Evolutionary conservation across 2,329 filamentous ascomycete species (phyloP).

Genomic region (Penicillium sp.): DNA sequence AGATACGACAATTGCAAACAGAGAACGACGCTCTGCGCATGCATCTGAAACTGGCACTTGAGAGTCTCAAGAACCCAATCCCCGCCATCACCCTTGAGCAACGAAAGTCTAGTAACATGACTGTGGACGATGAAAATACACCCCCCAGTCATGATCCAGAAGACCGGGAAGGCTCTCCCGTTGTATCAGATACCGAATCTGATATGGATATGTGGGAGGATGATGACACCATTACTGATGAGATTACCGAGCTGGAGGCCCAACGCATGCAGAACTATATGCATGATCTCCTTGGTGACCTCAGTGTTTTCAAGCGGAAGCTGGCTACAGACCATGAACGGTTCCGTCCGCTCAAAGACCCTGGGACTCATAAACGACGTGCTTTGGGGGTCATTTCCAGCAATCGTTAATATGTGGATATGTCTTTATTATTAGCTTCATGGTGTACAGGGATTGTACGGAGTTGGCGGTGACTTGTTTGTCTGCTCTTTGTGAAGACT

Average conservation of each 20-base stretch:
- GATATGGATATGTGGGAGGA: constrained; percentile 45
- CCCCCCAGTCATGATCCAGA: constrained; percentile 48
- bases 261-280: constrained; percentile 76
- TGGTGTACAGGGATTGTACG: constrained; percentile 14
- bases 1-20: constrained; percentile 83
- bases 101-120: constrained; percentile 37
- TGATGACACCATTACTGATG: constrained; percentile 52
- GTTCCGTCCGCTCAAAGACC: constrained; percentile 32
- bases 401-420: constrained; percentile 21
- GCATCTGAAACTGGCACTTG: constrained; percentile 81
- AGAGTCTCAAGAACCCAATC: constrained; percentile 88
- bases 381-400: constrained; percentile 32
- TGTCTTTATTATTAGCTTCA: constrained; percentile 6
- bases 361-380: constrained; percentile 27
- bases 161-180: constrained; percentile 30
- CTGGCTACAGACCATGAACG: constrained; percentile 67
- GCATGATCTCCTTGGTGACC: constrained; percentile 74
- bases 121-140: constrained; percentile 57
- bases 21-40: constrained; percentile 86
- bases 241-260: constrained; percentile 45
- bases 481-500: constrained; percentile 5
- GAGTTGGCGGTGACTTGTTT: constrained; percentile 18
- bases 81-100: constrained; percentile 46
- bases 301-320: constrained; percentile 77
- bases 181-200: constrained; percentile 27